Conservation (phyloP, 2,329 filamentous ascomycete species). For the Ascochyta fabae region DNA sequence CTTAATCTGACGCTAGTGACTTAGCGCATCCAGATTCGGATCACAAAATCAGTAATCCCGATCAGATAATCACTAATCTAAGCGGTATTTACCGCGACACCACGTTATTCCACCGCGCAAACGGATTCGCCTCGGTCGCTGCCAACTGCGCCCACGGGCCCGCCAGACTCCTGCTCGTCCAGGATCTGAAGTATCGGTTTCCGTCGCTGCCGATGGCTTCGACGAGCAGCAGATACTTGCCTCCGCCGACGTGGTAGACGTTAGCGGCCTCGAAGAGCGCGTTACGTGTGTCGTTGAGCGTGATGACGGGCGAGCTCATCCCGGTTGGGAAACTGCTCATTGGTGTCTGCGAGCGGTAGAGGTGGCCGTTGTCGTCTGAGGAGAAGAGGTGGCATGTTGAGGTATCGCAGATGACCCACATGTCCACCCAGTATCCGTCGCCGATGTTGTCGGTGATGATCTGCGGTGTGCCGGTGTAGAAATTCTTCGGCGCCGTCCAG, state of each 20-base stretch:
- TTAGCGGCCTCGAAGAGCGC: slow-evolving; percentile 50
- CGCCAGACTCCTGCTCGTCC: slow-evolving; percentile 44
- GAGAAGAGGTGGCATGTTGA: slow-evolving; percentile 50
- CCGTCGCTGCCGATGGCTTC: slow-evolving; percentile 47
- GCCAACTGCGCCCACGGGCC: slow-evolving; percentile 48
- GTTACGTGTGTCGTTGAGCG: slow-evolving; percentile 36
- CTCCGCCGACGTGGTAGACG: slow-evolving; percentile 44
- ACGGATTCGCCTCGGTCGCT: slow-evolving; percentile 47
- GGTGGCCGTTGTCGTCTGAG: slow-evolving; percentile 51
- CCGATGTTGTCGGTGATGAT: slow-evolving; percentile 43
- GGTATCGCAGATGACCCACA: slow-evolving; percentile 53
- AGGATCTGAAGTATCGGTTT: slow-evolving; percentile 50
- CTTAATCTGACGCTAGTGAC: too few relatives aligned
- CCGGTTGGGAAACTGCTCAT: slow-evolving; percentile 45
- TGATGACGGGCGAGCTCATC: slow-evolving; percentile 48
- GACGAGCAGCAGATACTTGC: slow-evolving; percentile 49
- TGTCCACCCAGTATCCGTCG: slow-evolving; percentile 52
- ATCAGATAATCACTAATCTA: too few relatives aligned
- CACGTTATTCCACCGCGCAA: slow-evolving; percentile 47
- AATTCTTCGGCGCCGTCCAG: slow-evolving; percentile 49
- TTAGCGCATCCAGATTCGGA: too few relatives aligned
- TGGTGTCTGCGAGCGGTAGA: slow-evolving; percentile 50
- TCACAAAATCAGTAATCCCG: too few relatives aligned
- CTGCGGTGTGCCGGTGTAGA: slow-evolving; percentile 44
- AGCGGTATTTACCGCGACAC: too few relatives aligned